Percentiles rank a stretch among this genome's conserved stretches.
These are phyloP conservation scores for Curvularia verruculosa DNA, from an alignment of 2,329 filamentous ascomycete genomes.

Conservation along the genomic window DNA sequence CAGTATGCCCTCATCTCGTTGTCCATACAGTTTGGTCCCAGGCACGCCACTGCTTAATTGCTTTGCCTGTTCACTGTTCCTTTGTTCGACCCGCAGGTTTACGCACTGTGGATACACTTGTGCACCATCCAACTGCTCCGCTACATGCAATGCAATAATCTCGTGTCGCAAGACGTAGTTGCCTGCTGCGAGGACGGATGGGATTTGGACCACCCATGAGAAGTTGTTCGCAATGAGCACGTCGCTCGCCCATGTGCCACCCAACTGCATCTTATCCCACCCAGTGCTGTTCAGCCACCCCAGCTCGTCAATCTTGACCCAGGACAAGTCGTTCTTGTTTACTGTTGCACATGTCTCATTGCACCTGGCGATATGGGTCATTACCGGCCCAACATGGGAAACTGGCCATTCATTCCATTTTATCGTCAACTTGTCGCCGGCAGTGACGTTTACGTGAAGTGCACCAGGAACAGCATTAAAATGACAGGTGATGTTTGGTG, in stretches of 20 bases:
- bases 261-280: conserved; percentile 15
- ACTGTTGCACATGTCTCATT: conserved; percentile 28
- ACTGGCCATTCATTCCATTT: conserved; percentile 57
- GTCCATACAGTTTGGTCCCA: conserved; percentile 56
- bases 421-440: conserved; percentile 60
- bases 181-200: conserved; percentile 49
- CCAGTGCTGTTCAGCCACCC: conserved; percentile 37
- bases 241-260: conserved; percentile 42
- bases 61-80: conserved; percentile 49
- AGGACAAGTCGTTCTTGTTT: conserved; percentile 29
- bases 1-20: conserved; percentile 47
- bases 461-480: conserved; percentile 57
- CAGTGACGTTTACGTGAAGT: conserved; percentile 59
- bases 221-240: conserved; percentile 52
- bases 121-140: conserved; percentile 52
- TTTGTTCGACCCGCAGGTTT: conserved; percentile 53
- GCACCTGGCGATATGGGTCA: conserved; percentile 43
- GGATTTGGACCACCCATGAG: conserved; percentile 54
- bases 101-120: conserved; percentile 61
- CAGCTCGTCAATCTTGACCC: conserved; percentile 43
- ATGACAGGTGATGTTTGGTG: conserved; percentile 63
- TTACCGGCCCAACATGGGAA: conserved; percentile 43
- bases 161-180: conserved; percentile 62
- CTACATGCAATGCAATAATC: conserved; percentile 56
- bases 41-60: conserved; percentile 48